Percentiles rank a stretch among this genome's conserved stretches.
These are phyloP conservation scores for Lepidium sativum DNA, from an alignment of 345 rosid species.

Conservation along the genomic window DNA sequence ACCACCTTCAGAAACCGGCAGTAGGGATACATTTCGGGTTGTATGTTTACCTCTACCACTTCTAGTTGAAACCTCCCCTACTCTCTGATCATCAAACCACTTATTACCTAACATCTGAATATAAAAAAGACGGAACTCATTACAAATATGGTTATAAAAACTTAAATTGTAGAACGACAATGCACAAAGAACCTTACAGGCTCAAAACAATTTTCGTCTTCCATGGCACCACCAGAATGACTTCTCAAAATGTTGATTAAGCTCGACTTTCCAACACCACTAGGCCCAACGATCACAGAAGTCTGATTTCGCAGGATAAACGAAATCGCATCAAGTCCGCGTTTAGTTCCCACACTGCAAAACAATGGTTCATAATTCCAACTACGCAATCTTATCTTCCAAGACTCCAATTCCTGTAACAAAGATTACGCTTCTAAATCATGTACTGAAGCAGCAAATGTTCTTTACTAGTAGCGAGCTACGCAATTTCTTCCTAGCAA, in stretches of 20 bases:
- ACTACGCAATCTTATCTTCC: slow-evolving; percentile 53
- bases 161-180: neutral
- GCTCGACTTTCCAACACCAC: slow-evolving; percentile 98
- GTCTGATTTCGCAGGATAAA: slow-evolving; percentile 59
- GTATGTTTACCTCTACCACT: slow-evolving; percentile 94
- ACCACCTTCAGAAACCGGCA: slow-evolving; percentile 71
- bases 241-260: slow-evolving; percentile 71
- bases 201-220: slow-evolving; percentile 56
- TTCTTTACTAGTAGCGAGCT: neutral
- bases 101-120: slow-evolving; percentile 61
- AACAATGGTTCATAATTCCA: slow-evolving; percentile 86
- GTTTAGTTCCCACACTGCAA: slow-evolving; percentile 66
- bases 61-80: slow-evolving; percentile 75
- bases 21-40: slow-evolving; percentile 73
- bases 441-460: neutral
- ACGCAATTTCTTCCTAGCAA: neutral
- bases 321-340: slow-evolving; percentile 59
- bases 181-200: slow-evolving; percentile 44
- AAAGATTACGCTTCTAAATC: neutral
- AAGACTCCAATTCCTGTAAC: slow-evolving; percentile 48
- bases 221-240: slow-evolving; percentile 28
- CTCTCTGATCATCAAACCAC: slow-evolving; percentile 73
- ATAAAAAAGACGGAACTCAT: neutral
- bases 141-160: neutral
- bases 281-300: slow-evolving; percentile 93